Evolutionary conservation across 116 monocot species (phyloP), one percentile per base, ranked within the genome.

Genomic region (Papilionanthe hybrid): DNA sequence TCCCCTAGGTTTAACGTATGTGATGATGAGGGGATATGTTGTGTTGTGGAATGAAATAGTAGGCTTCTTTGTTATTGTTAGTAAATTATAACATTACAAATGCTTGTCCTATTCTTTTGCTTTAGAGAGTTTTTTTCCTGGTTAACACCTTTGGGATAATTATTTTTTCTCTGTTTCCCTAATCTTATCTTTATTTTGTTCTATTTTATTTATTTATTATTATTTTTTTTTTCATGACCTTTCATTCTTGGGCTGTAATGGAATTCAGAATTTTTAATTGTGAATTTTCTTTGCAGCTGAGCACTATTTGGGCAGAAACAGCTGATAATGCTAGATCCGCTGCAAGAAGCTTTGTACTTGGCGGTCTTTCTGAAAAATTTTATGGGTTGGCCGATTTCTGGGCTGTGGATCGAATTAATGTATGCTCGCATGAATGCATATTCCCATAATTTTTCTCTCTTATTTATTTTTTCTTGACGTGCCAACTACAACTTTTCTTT

Each of bases 241-340:
- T 58, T 58, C 58, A 58, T 20, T 58, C 58, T 20, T 20, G 6
- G 5, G 27, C 22, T 43, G 41, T 11, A 23, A 45, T 45, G 1
- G n/a, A 73, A 44, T 22, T 73, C 44, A 7, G 69, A 69, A 37
- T 69, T 69, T 37, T 69, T 3, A 69, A 37, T 29, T 69, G 37
- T 37, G 0, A 43, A 42, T n/a, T 43, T 49, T 44, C 73, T 86
- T 71, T 74, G 60, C 89, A 95, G 95, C 60, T 91, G 81, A 92
- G 95, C 81, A 95, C 95, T 77, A 95, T 95, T 81, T 95, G 92
- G 95, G 91, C 90, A 65, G 89, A 95, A 86, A 92, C 92, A 60
- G 83, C 92, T 65, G 91, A 92, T 19, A 95, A 91, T 89, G 95
- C 95, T 25, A 90, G 95, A 56, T 92, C 88, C 72, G 95, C 95